Conservation (phyloP, 164 flowering plant genomes). For the Litsea cubeba region DNA sequence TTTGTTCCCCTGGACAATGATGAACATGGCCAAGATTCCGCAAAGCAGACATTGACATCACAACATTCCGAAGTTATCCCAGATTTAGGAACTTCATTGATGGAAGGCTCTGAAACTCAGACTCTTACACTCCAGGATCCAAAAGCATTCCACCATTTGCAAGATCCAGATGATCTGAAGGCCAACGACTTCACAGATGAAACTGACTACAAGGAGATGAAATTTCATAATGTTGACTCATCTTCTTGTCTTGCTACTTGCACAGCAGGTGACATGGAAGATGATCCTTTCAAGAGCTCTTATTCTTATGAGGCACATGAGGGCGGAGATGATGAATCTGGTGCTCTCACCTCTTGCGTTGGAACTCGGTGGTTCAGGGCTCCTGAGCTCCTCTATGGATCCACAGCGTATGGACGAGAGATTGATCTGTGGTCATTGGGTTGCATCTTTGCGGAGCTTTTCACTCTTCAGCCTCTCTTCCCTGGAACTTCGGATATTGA, state of each 20-base stretch:
- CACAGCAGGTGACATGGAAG: conserved; percentile 62
- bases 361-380: conserved; percentile 96
- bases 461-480: conserved; percentile 73
- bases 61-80: conserved; percentile 26
- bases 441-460: conserved; percentile 85
- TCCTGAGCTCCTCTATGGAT: conserved; percentile 87
- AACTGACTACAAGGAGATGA: conserved; percentile 36
- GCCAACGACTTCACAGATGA: conserved; percentile 30
- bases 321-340: conserved; percentile 32
- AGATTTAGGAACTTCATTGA: conserved; percentile 15
- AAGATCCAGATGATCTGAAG: conserved; percentile 33
- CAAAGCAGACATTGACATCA: conserved; percentile 8
- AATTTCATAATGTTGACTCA: conserved; percentile 44
- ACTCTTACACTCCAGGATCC: conserved; percentile 21
- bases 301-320: conserved; percentile 46
- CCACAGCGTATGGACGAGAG: conserved; percentile 66
- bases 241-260: conserved; percentile 75
- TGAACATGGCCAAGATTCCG: conserved; percentile 19
- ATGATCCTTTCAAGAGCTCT: conserved; percentile 48
- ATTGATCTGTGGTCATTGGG: conserved; percentile 93
- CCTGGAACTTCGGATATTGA: conserved; percentile 93
- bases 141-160: conserved; percentile 11
- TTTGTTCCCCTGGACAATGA: conserved; percentile 22
- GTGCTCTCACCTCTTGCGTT: conserved; percentile 77
- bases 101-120: conserved; percentile 18